Evolutionary conservation across 768 basidiomycete genomes (phyloP).

Genomic region (Punctularia strigosozonata): DNA sequence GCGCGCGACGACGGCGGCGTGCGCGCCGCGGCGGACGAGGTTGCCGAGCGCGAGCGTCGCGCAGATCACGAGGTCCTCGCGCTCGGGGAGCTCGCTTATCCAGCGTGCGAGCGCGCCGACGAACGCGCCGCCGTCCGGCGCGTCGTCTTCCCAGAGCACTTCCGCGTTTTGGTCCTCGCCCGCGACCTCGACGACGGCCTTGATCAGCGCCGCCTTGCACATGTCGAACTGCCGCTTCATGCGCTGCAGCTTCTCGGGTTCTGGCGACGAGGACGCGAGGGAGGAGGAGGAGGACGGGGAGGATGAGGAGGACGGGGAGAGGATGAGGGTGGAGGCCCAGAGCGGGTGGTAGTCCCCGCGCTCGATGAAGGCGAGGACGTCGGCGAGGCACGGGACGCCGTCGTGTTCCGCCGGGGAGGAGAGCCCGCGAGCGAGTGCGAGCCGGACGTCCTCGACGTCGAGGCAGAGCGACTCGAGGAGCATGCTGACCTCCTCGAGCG

Average conservation of each 20-base stretch:
- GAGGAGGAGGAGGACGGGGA: too few relatives aligned
- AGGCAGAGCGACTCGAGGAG: conserved; percentile 67
- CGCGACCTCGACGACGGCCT: conserved; percentile 75
- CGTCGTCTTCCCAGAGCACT: conserved; percentile 62
- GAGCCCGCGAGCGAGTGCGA: conserved; percentile 56
- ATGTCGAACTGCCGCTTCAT: conserved; percentile 67
- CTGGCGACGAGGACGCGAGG: too few relatives aligned
- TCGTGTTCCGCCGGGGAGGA: conserved; percentile 46
- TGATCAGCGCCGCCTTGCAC: conserved; percentile 80
- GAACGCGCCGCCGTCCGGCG: conserved; percentile 41
- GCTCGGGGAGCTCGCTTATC: conserved; percentile 46
- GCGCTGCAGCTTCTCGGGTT: conserved; percentile 39
- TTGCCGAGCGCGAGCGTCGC: conserved; percentile 79
- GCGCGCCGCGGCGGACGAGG: conserved; percentile 60
- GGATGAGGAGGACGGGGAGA: too few relatives aligned
- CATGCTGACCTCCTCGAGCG: conserved; percentile 63
- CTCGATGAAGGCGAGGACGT: conserved; percentile 67
- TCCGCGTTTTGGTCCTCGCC: conserved; percentile 74
- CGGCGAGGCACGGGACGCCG: conserved; percentile 44
- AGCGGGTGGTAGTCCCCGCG: conserved; percentile 52
- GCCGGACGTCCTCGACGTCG: conserved; percentile 67
- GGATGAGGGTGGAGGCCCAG: conserved; percentile 39
- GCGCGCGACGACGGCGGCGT: not conserved
- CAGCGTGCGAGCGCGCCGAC: conserved; percentile 65
- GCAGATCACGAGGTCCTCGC: conserved; percentile 77